A percentile compares a stretch with the other conserved stretches of the same genome.
phyloP scores from a whole-genome alignment of 208 protist genomes.

The Crithidia brevicula region DNA sequence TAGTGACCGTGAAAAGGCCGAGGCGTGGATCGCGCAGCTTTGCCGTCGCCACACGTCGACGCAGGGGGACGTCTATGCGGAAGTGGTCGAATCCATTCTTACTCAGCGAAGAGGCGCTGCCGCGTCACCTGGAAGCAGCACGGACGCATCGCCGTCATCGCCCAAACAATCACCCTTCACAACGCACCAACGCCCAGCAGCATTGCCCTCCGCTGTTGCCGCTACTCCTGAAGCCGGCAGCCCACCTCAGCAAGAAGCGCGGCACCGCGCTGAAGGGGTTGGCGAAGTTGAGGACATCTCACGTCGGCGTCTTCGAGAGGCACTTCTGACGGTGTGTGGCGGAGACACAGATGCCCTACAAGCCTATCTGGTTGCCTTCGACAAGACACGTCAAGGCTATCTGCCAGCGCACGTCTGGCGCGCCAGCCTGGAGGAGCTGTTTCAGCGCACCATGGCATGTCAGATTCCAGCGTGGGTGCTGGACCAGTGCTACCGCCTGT shows the following conservation, averaged over 20 bases:
- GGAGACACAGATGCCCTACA: slow-evolving; percentile 40
- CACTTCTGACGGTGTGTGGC: slow-evolving; percentile 34
- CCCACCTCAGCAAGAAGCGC: background rate
- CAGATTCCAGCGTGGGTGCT: slow-evolving; percentile 48
- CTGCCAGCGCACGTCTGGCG: slow-evolving; percentile 44
- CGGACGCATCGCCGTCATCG: too few relatives aligned
- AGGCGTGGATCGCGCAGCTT: background rate
- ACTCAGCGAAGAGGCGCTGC: too few relatives aligned
- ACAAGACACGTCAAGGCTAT: slow-evolving; percentile 43
- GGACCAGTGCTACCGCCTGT: slow-evolving; percentile 41
- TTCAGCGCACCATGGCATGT: slow-evolving; percentile 8
- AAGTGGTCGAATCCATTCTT: slow-evolving; percentile 10
- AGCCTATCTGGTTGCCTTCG: slow-evolving; percentile 40
- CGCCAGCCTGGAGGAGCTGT: slow-evolving; percentile 41
- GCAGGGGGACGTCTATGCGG: slow-evolving; percentile 4
- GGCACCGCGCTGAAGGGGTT: too few relatives aligned
- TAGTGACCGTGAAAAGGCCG: background rate
- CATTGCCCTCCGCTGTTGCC: too few relatives aligned
- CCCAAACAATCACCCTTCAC: background rate
- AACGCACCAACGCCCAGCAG: too few relatives aligned
- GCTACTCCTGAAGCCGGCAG: too few relatives aligned
- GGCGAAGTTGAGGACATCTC: background rate
- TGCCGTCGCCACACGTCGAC: background rate
- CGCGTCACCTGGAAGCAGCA: too few relatives aligned
- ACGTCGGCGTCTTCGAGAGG: slow-evolving; percentile 27